A percentile compares a stretch with the other conserved stretches of the same genome.
These are phyloP conservation scores for Pseudofabraea citricarpa DNA, from an alignment of 2,329 filamentous ascomycete genomes.

Conservation along the genomic window DNA sequence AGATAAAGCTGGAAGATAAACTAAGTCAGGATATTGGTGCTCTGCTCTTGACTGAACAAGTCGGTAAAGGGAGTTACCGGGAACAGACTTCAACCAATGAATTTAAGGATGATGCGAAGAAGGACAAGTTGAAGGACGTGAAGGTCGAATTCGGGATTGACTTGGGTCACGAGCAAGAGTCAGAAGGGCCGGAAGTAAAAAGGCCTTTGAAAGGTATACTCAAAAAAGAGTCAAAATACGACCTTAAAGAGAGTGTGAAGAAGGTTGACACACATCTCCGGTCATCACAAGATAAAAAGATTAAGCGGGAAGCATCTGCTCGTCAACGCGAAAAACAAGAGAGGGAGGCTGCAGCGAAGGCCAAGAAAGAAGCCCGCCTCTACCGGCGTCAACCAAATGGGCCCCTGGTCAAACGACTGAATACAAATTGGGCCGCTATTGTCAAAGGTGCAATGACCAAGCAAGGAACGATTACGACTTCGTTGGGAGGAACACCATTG, in stretches of 20 bases:
- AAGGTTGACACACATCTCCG: constrained; percentile 1
- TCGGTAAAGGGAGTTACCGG: too few relatives aligned
- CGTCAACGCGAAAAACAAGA: constrained; percentile 11
- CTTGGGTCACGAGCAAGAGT: too few relatives aligned
- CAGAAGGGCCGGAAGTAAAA: too few relatives aligned
- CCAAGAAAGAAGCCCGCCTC: constrained; percentile 20
- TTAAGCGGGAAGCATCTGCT: constrained; percentile 5
- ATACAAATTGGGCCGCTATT: constrained; percentile 32
- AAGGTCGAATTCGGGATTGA: too few relatives aligned
- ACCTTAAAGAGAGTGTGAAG: background rate
- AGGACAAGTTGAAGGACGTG: too few relatives aligned
- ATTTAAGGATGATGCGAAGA: too few relatives aligned
- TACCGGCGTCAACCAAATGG: constrained; percentile 17
- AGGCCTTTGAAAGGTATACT: background rate
- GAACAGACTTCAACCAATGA: too few relatives aligned
- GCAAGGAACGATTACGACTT: constrained; percentile 35
- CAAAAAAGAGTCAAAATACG: background rate
- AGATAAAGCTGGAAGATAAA: too few relatives aligned
- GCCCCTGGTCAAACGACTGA: constrained; percentile 25
- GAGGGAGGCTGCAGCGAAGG: constrained; percentile 11
- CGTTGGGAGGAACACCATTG: constrained; percentile 46
- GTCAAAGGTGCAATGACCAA: constrained; percentile 30
- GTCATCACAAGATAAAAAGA: constrained; percentile 5
- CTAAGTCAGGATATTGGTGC: too few relatives aligned
- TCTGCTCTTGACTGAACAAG: too few relatives aligned